Conservation (phyloP, 1,284 basidiomycete species). For the Cutaneotrichosporon sp. region DNA sequence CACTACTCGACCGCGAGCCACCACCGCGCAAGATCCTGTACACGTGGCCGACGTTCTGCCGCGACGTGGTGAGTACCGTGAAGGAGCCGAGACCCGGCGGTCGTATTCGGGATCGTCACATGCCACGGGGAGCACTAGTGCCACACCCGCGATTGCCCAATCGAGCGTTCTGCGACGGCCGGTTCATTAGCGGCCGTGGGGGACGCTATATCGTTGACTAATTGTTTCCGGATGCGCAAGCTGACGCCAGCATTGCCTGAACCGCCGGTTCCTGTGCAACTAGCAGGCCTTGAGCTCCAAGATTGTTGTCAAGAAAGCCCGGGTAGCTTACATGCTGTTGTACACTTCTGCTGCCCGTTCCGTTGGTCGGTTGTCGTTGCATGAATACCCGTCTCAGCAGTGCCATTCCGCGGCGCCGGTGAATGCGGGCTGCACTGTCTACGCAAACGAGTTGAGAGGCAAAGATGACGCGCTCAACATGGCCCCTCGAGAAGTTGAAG, state of each 20-base stretch:
- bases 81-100: background rate
- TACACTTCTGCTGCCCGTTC: background rate
- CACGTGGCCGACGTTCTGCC: conserved; percentile 52
- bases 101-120: background rate
- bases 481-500: too few species aligned
- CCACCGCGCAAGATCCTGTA: conserved; percentile 38
- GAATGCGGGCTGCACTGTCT: too few species aligned
- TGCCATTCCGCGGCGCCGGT: too few species aligned
- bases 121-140: background rate
- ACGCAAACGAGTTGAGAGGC: too few species aligned
- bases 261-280: conserved; percentile 42
- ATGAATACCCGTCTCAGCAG: background rate
- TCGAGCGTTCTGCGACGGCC: background rate
- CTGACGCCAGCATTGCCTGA: conserved; percentile 38
- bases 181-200: background rate
- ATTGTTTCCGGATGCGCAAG: background rate
- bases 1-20: conserved; percentile 22
- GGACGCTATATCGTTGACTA: background rate
- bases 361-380: background rate
- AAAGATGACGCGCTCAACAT: too few species aligned
- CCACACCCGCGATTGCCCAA: background rate
- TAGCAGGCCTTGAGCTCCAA: background rate
- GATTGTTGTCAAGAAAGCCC: background rate
- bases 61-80: conserved; percentile 48
- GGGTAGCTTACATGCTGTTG: background rate